phyloP scores from a whole-genome alignment of 805 yeast genomes.

The Lachancea waltii region DNA sequence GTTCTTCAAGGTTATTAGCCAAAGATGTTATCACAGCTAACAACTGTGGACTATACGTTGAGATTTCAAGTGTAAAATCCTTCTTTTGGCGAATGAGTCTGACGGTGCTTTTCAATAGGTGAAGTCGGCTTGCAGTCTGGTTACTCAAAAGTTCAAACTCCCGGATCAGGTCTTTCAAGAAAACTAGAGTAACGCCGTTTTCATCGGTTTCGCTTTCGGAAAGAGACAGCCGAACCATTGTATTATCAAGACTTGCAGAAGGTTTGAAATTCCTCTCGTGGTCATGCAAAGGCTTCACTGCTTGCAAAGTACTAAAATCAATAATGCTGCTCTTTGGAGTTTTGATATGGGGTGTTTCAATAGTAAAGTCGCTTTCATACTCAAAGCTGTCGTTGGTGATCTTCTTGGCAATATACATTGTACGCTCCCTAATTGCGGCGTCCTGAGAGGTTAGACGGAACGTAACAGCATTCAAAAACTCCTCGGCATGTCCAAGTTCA shows the following conservation, averaged over 20 bases:
- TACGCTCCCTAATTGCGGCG: conserved; percentile 25
- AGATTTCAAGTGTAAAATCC: conserved; percentile 52
- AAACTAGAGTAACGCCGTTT: conserved; percentile 50
- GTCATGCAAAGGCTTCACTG: background rate
- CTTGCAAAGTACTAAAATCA: background rate
- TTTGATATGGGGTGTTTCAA: conserved; percentile 17
- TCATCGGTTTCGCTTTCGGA: conserved; percentile 25
- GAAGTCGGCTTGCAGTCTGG: conserved; percentile 36
- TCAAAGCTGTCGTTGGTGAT: conserved; percentile 21
- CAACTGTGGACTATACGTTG: conserved; percentile 50
- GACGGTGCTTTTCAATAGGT: conserved; percentile 38
- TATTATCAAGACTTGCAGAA: background rate
- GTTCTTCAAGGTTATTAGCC: conserved; percentile 49
- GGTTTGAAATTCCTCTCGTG: background rate
- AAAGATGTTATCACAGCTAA: conserved; percentile 46
- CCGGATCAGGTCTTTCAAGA: conserved; percentile 61
- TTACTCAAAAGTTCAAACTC: conserved; percentile 44
- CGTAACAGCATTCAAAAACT: conserved; percentile 27
- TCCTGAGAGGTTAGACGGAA: conserved; percentile 22
- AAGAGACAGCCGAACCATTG: background rate
- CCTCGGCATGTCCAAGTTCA: conserved; percentile 13
- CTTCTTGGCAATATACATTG: conserved; percentile 31
- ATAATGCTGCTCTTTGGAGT: background rate
- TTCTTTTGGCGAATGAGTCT: conserved; percentile 60
- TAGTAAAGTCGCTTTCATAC: conserved; percentile 26